Evolutionary conservation across 2,329 filamentous ascomycete species (phyloP).

Genomic region (Dothideomycetes sp.): DNA sequence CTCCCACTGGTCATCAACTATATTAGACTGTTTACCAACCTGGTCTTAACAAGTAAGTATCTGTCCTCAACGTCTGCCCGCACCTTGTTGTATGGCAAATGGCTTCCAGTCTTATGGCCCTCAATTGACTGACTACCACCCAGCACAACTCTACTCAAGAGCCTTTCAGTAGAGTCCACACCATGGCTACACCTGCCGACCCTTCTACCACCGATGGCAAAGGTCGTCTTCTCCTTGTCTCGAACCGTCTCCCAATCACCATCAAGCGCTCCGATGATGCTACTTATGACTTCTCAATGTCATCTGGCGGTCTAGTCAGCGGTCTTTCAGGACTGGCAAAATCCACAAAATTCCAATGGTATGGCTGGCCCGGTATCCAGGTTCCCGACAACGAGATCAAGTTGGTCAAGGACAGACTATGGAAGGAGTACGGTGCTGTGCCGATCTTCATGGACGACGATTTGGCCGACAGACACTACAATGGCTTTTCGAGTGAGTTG

Average conservation of each 20-base stretch:
- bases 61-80: too few species aligned
- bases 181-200: constrained; percentile 6
- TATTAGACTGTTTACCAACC: too few species aligned
- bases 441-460: constrained; percentile 92
- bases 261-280: constrained; percentile 91
- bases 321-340: constrained; percentile 87
- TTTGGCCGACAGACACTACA: constrained; percentile 90
- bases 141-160: background rate
- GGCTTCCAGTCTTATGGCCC: background rate
- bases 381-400: constrained; percentile 75
- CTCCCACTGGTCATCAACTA: too few species aligned
- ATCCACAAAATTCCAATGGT: constrained; percentile 93
- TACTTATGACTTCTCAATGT: constrained; percentile 90
- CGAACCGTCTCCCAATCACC: constrained; percentile 91
- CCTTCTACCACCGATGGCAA: constrained; percentile 21
- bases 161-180: background rate
- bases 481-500: constrained; percentile 81
- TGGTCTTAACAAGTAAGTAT: too few species aligned
- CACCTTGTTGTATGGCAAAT: background rate
- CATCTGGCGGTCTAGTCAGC: constrained; percentile 88
- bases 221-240: constrained; percentile 68
- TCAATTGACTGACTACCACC: too few species aligned
- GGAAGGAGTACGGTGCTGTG: constrained; percentile 79
- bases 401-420: constrained; percentile 65
- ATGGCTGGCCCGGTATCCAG: constrained; percentile 92